Evolutionary conservation across 2,329 filamentous ascomycete species (phyloP).

Genomic region (Canariomyces notabilis): DNA sequence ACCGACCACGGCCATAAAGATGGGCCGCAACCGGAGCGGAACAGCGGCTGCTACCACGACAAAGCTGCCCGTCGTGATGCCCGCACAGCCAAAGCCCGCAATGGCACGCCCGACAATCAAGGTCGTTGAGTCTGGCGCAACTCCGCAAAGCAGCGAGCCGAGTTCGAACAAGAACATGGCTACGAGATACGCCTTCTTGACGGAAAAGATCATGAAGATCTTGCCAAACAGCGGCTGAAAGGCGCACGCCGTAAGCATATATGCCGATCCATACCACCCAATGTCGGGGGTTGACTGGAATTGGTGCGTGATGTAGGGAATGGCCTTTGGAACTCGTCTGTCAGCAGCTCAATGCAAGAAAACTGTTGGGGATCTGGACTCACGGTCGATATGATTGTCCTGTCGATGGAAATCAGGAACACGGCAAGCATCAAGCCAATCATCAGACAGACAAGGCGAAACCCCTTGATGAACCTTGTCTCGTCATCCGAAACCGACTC

Average conservation of each 20-base stretch:
- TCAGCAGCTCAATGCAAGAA: background rate
- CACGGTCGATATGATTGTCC: slow-evolving; percentile 24
- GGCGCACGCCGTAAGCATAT: slow-evolving; percentile 32
- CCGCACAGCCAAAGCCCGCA: slow-evolving; percentile 33
- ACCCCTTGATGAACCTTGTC: slow-evolving; percentile 12
- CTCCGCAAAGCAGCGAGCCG: slow-evolving; percentile 34
- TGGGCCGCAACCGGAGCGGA: slow-evolving; percentile 28
- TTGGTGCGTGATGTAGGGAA: slow-evolving; percentile 30
- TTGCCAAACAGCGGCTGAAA: slow-evolving; percentile 33
- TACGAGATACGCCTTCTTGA: slow-evolving; percentile 25
- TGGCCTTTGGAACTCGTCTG: slow-evolving; percentile 13
- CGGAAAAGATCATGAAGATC: slow-evolving; percentile 32
- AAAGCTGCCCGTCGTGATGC: slow-evolving; percentile 33
- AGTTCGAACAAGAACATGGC: slow-evolving; percentile 30
- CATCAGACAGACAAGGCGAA: slow-evolving; percentile 17
- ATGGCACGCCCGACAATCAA: slow-evolving; percentile 36
- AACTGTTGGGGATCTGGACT: background rate
- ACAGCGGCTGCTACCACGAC: slow-evolving; percentile 31
- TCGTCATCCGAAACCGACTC: background rate
- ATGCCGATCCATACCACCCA: slow-evolving; percentile 28
- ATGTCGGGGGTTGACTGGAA: slow-evolving; percentile 31
- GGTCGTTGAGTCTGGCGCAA: slow-evolving; percentile 29
- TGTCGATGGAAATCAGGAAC: slow-evolving; percentile 21
- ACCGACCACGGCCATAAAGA: slow-evolving; percentile 32
- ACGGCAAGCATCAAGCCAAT: slow-evolving; percentile 19